A percentile compares a stretch with the other conserved stretches of the same genome.
Evolutionary conservation across 805 yeast genomes (phyloP).

Genomic region (Yarrowia sp.): DNA sequence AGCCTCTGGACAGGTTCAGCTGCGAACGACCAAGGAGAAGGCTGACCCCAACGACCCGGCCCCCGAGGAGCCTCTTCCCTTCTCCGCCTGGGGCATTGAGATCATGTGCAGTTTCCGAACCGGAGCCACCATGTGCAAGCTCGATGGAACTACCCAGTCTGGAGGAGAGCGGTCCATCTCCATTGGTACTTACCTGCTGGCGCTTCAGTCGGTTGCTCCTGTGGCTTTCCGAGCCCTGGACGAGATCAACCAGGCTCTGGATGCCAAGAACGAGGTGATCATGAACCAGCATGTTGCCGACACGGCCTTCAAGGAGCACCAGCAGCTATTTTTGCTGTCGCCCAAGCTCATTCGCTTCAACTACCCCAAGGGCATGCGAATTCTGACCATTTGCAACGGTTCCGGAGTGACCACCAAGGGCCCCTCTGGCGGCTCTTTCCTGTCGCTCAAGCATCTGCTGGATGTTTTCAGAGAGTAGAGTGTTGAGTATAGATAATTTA

Average conservation of each 20-base stretch:
- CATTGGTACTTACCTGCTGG: slow-evolving; percentile 83
- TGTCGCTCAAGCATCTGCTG: not conserved
- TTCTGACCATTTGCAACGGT: slow-evolving; percentile 12
- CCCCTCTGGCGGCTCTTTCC: not conserved
- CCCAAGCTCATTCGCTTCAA: slow-evolving; percentile 24
- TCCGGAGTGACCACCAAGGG: slow-evolving; percentile 1
- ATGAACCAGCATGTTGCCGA: slow-evolving; percentile 22
- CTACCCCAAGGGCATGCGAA: not conserved
- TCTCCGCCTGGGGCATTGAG: slow-evolving; percentile 75
- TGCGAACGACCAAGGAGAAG: not conserved
- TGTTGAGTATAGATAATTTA: not conserved
- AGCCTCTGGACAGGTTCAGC: not conserved
- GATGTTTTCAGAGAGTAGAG: not conserved
- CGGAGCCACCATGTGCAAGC: slow-evolving; percentile 60
- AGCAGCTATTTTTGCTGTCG: slow-evolving; percentile 21
- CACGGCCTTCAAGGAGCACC: not conserved
- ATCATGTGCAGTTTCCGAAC: slow-evolving; percentile 85
- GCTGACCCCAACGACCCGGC: not conserved
- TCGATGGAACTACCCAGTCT: slow-evolving; percentile 87
- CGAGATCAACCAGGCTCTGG: slow-evolving; percentile 99
- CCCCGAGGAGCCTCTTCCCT: slow-evolving; percentile 34
- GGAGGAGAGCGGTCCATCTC: slow-evolving; percentile 98
- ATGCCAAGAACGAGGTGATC: slow-evolving; percentile 69
- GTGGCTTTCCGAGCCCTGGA: slow-evolving; percentile 96
- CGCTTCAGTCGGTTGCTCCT: slow-evolving; percentile 80